Base-by-base conservation (phyloP, 2,329 filamentous ascomycete species). In the Lojkania enalia region DNA sequence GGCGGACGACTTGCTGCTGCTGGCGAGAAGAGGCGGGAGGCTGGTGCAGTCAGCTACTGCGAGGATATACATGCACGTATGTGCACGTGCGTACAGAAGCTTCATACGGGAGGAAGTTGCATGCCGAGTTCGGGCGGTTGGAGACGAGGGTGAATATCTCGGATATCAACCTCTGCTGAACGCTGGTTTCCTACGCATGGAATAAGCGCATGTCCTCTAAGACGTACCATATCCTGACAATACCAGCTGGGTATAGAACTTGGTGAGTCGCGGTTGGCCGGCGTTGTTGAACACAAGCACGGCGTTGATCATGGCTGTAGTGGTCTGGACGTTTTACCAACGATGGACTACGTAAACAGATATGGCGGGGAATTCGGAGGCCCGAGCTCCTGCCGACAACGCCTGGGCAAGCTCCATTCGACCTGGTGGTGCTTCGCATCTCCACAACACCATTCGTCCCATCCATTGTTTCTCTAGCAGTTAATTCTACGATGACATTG, bases 201-300 rank as follows among this genome's bases (percentile, higher is more conserved):
- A 38, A 51, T 25, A 9, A 27, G 23, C 48, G 49, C n/a, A 40
- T 16, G 25, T 36, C n/a, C n/a, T 27, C 7, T 27, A 27, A 9
- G 15, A 9, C 16, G 16, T 33, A 11, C 7, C 30, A 33, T 9
- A 33, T 11, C 7, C 15, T 33, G 32, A 38, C 63, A 74, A 49
- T 73, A 95, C 92, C 57, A 99, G 84, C 70, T 97, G 92, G 2
- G 92, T 96, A 71, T 99, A 99, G 78, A 99, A 99, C 66, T 97
- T 97, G 61, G 92, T 97, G 69, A 99, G 81, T 44, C 94, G 87
- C 27, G 94, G 92, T 73, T 99, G 92, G 54, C 94, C 94, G 61
- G 92, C 90, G 76, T 96, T 96, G 67, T 99, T 99, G 79, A 99
- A 99, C 69, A 99, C 92, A 56, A 99, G 80, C 51, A 99, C 92